Evolutionary conservation across 768 basidiomycete genomes (phyloP), one percentile per base, ranked within the genome.

Genomic region (Scleroderma bovista): DNA sequence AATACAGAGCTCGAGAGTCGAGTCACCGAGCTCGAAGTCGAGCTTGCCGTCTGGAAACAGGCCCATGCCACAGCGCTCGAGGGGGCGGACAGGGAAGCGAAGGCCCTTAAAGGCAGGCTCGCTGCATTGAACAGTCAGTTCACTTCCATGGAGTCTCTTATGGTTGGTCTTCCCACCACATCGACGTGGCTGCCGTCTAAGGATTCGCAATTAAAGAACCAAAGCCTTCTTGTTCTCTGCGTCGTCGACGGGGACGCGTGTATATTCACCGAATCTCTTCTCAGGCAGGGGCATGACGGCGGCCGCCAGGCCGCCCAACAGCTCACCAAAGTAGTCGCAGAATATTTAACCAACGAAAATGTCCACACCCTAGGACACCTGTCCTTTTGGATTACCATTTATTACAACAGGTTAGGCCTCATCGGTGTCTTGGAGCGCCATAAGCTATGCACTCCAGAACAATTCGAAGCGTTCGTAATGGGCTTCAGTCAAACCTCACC

Each of bases 401-500:
- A 81, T 70, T 77, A 80, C 67, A 86, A 85, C 72, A 84, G 77
- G 66, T 59, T 67, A 47, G 76, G 76, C 29, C 67, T 86, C 40
- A 62, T 75, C 11, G 76, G 79, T 45, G 66, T 68, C 44, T 73
- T 86, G 33, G 65, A 76, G 49, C 69, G 68, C 29, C 73, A 77
- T 57, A 73, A 75, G 46, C 64, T 83, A 46, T 88, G 86, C 60
- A 76, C 76, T 41, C 69, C 71, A 19, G 83, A 83, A 44, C 84
- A 88, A 54, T 75, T 87, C 54, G 80, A 86, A 44, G 75, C 73
- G n/a, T 90, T 90, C 66, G 68, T 81, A 50, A 68, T 75, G 57
- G 84, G 88, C 37, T 87, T 91, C 56, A 85, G 81, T 51, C 81
- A 86, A 60, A 75, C 84, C 7, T 86, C 84, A 22, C 81, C 85